Evolutionary conservation across 192 early-diverging fungal species (phyloP).

Genomic region (Backusella sp.): DNA sequence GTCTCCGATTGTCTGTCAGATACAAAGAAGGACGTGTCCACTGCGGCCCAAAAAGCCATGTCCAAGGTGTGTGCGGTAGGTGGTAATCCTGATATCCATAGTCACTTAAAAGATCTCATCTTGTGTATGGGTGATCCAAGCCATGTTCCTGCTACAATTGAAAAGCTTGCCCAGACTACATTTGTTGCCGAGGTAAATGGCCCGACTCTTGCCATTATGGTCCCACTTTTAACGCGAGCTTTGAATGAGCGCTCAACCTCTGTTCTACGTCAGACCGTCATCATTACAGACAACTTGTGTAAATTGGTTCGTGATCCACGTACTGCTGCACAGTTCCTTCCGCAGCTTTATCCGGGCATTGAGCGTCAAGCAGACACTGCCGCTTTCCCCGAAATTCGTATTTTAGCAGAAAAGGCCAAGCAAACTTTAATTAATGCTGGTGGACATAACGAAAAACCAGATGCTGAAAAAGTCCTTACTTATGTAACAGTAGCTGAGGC

Average conservation of each 20-base stretch:
- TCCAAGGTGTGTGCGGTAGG: conserved; percentile 63
- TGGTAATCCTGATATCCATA: conserved; percentile 72
- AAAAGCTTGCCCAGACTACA: conserved; percentile 64
- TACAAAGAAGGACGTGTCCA: conserved; percentile 68
- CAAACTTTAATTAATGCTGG: conserved; percentile 68
- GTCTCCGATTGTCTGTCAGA: conserved; percentile 73
- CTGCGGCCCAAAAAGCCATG: conserved; percentile 61
- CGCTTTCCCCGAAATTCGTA: conserved; percentile 73
- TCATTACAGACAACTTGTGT: conserved; percentile 85
- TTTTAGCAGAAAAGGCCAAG: conserved; percentile 56
- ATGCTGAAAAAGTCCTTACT: conserved; percentile 15
- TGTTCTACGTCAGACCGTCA: conserved; percentile 67
- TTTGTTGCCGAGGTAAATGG: conserved; percentile 77
- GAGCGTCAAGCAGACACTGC: conserved; percentile 71
- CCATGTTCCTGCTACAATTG: conserved; percentile 68
- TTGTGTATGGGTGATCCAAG: conserved; percentile 75
- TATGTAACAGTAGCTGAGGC: conserved; percentile 38
- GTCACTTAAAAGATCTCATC: conserved; percentile 69
- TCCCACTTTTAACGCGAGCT: conserved; percentile 67
- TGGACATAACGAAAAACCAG: conserved; percentile 45
- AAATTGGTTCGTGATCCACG: conserved; percentile 80
- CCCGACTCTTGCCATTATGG: conserved; percentile 77
- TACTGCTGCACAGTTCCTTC: conserved; percentile 76
- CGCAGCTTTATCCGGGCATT: conserved; percentile 70
- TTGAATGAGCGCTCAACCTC: conserved; percentile 62